These are phyloP conservation scores for Moesziomyces globuligerus DNA, from an alignment of 1,284 basidiomycete genomes.

Conservation along the genomic window DNA sequence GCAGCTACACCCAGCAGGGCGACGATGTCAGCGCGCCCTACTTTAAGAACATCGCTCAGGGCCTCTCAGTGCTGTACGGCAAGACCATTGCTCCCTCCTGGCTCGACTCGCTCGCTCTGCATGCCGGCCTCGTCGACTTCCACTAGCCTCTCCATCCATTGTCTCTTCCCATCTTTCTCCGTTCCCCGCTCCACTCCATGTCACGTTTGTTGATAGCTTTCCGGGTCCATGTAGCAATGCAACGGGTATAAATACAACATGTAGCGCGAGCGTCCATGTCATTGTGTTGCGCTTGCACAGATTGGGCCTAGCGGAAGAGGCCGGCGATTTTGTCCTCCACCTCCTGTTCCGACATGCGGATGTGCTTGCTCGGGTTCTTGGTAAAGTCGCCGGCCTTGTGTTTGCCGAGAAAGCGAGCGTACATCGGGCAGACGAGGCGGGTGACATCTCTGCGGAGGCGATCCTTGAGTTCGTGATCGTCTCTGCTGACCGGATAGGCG, in stretches of 20 bases:
- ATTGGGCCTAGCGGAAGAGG: conserved; percentile 39
- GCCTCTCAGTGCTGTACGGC: conserved; percentile 54
- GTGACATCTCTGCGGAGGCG: conserved; percentile 49
- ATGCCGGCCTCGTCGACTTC: conserved; percentile 62
- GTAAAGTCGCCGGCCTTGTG: conserved; percentile 55
- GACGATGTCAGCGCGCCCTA: conserved; percentile 61
- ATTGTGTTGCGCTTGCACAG: too few species aligned
- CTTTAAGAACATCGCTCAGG: conserved; percentile 50
- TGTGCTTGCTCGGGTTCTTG: conserved; percentile 60
- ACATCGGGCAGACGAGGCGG: conserved; percentile 54
- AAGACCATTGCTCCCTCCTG: conserved; percentile 29
- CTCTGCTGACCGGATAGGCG: conserved; percentile 57
- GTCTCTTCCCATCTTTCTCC: background rate
- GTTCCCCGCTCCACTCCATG: background rate
- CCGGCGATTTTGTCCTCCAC: conserved; percentile 52
- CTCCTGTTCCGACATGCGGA: conserved; percentile 55
- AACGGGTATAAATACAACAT: conserved; percentile 20
- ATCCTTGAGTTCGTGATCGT: conserved; percentile 53
- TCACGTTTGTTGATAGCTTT: background rate
- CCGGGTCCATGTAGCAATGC: background rate
- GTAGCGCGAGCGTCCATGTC: too few species aligned
- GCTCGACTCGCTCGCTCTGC: conserved; percentile 49
- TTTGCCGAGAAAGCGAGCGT: conserved; percentile 52
- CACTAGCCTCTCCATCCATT: conserved; percentile 9
- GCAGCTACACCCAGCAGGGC: conserved; percentile 49